Evolutionary conservation across 2,329 filamentous ascomycete species (phyloP).

Genomic region (Claviceps sp.): DNA sequence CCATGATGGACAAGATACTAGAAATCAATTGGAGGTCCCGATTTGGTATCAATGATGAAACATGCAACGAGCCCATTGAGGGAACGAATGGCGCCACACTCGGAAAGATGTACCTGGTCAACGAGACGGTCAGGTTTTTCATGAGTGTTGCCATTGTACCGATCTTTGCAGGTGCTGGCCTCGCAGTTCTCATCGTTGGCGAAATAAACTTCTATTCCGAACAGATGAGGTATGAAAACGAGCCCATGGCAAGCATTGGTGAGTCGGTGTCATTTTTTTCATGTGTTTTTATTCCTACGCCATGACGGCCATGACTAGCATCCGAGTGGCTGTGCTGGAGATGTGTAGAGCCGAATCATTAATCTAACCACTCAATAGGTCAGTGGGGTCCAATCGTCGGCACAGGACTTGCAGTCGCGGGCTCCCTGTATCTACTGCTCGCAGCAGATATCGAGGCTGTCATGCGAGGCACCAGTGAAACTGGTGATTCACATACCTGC

Average conservation of each 20-base stretch:
- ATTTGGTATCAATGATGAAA: slow-evolving; percentile 15
- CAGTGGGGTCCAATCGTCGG: slow-evolving; percentile 49
- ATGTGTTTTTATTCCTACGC: background rate
- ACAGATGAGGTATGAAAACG: slow-evolving; percentile 43
- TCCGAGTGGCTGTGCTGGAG: too few relatives aligned
- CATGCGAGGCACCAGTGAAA: slow-evolving; percentile 1
- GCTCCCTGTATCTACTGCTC: slow-evolving; percentile 43
- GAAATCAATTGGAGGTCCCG: slow-evolving; percentile 44
- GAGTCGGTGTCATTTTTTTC: slow-evolving; percentile 11
- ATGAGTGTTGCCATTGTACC: slow-evolving; percentile 43
- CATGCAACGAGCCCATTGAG: slow-evolving; percentile 28
- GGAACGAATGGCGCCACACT: slow-evolving; percentile 42
- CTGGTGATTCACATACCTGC: slow-evolving; percentile 3
- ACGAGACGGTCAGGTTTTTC: slow-evolving; percentile 39
- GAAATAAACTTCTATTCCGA: slow-evolving; percentile 50
- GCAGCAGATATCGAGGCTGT: slow-evolving; percentile 17
- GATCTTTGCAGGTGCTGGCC: slow-evolving; percentile 42
- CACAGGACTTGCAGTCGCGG: slow-evolving; percentile 41
- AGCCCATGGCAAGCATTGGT: slow-evolving; percentile 49
- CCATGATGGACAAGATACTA: slow-evolving; percentile 51
- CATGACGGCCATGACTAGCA: background rate
- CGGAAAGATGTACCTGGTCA: slow-evolving; percentile 38
- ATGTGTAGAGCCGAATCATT: too few relatives aligned
- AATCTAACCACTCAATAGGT: slow-evolving; percentile 18
- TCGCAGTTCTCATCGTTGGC: slow-evolving; percentile 46